phyloP scores from a whole-genome alignment of 768 basidiomycete genomes.

The Filobasidium floriforme region DNA sequence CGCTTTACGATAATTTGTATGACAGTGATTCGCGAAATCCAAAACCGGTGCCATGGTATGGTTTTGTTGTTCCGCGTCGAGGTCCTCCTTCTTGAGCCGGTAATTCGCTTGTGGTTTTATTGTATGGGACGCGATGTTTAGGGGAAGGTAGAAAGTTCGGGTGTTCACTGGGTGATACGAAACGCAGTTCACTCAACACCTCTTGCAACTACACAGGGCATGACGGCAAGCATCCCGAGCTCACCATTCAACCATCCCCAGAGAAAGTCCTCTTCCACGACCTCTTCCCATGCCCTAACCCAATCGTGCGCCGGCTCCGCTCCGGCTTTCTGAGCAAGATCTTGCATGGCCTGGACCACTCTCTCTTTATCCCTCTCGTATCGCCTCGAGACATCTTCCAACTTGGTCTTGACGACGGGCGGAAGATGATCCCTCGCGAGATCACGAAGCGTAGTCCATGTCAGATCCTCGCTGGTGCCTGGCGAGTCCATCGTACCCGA shows the following conservation, averaged over 20 bases:
- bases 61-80: constrained; percentile 53
- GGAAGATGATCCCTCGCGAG: constrained; percentile 23
- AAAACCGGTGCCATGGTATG: constrained; percentile 79
- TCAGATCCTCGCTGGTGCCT: constrained; percentile 48
- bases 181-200: constrained; percentile 15
- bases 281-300: constrained; percentile 53
- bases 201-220: constrained; percentile 4
- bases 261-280: constrained; percentile 51
- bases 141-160: constrained; percentile 60
- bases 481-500: no score
- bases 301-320: constrained; percentile 32
- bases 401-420: constrained; percentile 24
- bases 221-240: constrained; percentile 25
- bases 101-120: constrained; percentile 45
- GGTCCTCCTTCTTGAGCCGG: background rate
- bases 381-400: constrained; percentile 34
- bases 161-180: constrained; percentile 76
- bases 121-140: constrained; percentile 37
- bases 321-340: background rate
- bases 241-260: constrained; percentile 92
- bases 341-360: constrained; percentile 20
- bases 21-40: constrained; percentile 78
- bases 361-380: constrained; percentile 34
- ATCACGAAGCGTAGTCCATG: constrained; percentile 22
- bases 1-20: constrained; percentile 8